Base-by-base conservation (phyloP, 1,284 basidiomycete genomes). In the Omphalotus olearius region DNA sequence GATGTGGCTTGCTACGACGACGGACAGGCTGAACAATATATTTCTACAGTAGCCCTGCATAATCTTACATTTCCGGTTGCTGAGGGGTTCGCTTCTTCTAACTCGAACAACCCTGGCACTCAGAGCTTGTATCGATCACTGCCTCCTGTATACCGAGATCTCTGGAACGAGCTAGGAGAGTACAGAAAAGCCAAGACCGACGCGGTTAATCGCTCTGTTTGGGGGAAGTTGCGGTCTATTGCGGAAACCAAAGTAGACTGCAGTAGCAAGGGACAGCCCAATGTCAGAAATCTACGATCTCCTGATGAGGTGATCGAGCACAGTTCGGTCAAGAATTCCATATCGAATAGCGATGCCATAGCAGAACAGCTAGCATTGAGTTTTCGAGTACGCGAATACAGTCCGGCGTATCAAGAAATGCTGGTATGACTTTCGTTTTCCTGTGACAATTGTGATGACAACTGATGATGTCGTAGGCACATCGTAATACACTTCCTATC, bases 131-230 rank as follows among this genome's bases (percentile, higher is more conserved):
- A 88, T 64, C 74, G 89, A 57, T 65, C 82, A 9, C 74, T 99
- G 18, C 92, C 94, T n/a, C 75, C 86, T 0, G 78, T 82, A 9
- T 97, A 88, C 66, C 80, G 93, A 52, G 90, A 94, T 62, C 72
- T 98, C 36, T 99, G 97, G 97, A 89, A 93, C 53, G 93, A 98
- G 68, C 72, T 98, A 18, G 92, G 95, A 61, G 66, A 64, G 4
- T 69, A 72, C 26, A 75, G 90, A 54, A 89, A 86, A 60, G 60
- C 66, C 7, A 73, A 73, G 40, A 83, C 88, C 47, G 83, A 93
- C 55, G 67, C 64, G 16, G 75, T 74, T 35, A 93, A 93, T 63
- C 75, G 91, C 26, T 69, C 68, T 7, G 67, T 82, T 1, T 96
- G 93, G 93, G 73, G 71, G 2, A 84, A 79, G 52, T 68, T 97